A percentile compares a stretch with the other conserved stretches of the same genome.
Conservation (phyloP, 495 filamentous ascomycete species). For the Cenococcum geophilum region DNA sequence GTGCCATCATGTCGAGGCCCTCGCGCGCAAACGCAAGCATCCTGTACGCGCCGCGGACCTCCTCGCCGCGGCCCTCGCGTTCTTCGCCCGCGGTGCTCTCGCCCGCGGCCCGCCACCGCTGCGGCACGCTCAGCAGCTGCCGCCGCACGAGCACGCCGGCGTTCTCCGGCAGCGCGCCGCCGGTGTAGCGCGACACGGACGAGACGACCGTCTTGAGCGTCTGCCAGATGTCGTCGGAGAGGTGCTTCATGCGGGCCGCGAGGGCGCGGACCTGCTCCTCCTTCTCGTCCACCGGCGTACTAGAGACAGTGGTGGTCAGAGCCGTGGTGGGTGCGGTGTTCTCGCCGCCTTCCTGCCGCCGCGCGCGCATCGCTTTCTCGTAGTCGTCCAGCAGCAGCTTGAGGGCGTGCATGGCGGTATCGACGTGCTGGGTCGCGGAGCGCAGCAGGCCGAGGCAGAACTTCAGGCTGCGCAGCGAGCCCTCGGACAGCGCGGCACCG, state of each 20-base stretch:
- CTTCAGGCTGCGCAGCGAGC: conserved; percentile 67
- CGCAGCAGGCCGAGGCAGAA: conserved; percentile 72
- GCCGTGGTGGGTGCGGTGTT: not conserved
- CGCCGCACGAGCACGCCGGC: conserved; percentile 68
- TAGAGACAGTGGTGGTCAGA: conserved; percentile 18
- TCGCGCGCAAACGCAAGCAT: conserved; percentile 79
- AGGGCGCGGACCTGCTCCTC: conserved; percentile 42
- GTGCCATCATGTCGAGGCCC: conserved; percentile 80
- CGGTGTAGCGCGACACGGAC: conserved; percentile 75
- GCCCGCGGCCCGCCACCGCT: conserved; percentile 58
- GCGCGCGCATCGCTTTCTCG: conserved; percentile 42
- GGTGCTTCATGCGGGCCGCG: conserved; percentile 55
- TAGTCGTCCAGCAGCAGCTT: conserved; percentile 68
- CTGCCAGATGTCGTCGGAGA: conserved; percentile 66
- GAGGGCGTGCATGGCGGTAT: conserved; percentile 60
- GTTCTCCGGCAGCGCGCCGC: conserved; percentile 77
- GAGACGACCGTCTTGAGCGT: conserved; percentile 72
- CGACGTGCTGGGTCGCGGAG: conserved; percentile 69
- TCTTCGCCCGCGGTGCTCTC: conserved; percentile 33
- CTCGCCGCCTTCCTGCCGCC: conserved; percentile 16
- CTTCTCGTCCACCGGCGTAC: conserved; percentile 33
- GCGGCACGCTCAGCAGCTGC: conserved; percentile 72
- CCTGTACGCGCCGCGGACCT: conserved; percentile 53
- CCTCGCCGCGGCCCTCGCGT: conserved; percentile 33
- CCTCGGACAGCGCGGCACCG: conserved; percentile 79